Evolutionary conservation across 2,329 filamentous ascomycete species (phyloP).

Genomic region (Penicillium sp.): DNA sequence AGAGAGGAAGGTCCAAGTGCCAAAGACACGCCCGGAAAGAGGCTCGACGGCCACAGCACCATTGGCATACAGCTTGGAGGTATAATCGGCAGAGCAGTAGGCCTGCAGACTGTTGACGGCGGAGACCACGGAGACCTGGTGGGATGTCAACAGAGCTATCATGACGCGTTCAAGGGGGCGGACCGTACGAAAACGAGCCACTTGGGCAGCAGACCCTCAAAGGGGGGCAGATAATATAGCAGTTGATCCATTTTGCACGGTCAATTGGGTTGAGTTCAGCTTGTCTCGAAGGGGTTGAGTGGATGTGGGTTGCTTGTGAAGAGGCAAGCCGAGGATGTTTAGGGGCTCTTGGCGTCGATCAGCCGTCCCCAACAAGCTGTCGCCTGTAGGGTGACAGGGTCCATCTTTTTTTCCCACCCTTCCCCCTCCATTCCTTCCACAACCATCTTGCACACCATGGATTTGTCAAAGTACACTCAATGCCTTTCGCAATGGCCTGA

Average conservation of each 20-base stretch:
- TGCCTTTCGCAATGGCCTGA: constrained; percentile 39
- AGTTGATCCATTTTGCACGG: constrained; percentile 29
- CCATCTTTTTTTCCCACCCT: constrained; percentile 13
- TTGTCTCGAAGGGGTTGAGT: not conserved
- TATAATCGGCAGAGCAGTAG: constrained; percentile 77
- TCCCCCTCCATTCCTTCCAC: not conserved
- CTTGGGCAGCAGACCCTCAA: constrained; percentile 60
- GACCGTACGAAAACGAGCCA: constrained; percentile 64
- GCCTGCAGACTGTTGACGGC: constrained; percentile 83
- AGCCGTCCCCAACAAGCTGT: constrained; percentile 22
- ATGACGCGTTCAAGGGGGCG: not conserved
- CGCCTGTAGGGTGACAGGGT: not conserved
- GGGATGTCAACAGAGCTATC: constrained; percentile 9
- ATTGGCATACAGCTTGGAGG: constrained; percentile 75
- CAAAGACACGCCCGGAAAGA: constrained; percentile 77
- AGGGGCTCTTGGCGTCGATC: constrained; percentile 27
- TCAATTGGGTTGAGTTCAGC: not conserved
- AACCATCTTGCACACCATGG: constrained; percentile 30
- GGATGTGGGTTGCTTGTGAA: constrained; percentile 4
- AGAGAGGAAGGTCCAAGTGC: constrained; percentile 82
- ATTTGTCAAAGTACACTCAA: constrained; percentile 33
- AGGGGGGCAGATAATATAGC: constrained; percentile 38
- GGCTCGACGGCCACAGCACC: constrained; percentile 65
- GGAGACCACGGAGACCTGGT: constrained; percentile 73
- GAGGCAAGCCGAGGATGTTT: constrained; percentile 24